phyloP scores from a whole-genome alignment of 2,329 filamentous ascomycete species.

The Paracamarosporium sp. region DNA sequence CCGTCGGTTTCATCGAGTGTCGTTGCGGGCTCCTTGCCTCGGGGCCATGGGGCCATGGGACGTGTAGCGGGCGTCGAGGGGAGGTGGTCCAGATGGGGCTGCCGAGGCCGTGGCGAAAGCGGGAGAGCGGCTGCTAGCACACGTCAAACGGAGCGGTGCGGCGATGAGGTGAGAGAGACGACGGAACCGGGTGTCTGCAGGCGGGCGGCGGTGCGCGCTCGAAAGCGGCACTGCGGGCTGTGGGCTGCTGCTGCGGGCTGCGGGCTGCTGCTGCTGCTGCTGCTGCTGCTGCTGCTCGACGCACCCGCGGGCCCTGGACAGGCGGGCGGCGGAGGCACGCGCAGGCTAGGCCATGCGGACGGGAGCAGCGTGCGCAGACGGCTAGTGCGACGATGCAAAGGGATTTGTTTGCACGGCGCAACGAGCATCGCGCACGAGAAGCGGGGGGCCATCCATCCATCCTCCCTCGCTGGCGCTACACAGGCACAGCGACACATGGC shows the following conservation, averaged over 20 bases:
- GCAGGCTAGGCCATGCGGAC: constrained; percentile 8
- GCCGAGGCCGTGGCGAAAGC: constrained; percentile 5
- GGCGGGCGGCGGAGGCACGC: not conserved
- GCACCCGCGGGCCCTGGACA: not conserved
- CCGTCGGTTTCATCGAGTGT: not conserved
- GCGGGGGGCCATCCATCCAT: not conserved
- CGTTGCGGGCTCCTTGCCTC: constrained; percentile 1
- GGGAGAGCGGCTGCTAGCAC: constrained; percentile 4
- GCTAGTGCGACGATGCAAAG: not conserved
- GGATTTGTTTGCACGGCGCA: not conserved
- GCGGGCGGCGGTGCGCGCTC: not conserved
- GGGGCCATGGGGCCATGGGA: not conserved
- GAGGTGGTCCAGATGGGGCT: not conserved
- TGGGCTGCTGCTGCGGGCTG: too few relatives aligned
- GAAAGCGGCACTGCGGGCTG: too few relatives aligned
- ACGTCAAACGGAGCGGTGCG: not conserved
- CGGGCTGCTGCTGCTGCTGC: too few relatives aligned
- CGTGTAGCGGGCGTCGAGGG: not conserved
- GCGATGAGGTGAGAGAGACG: not conserved
- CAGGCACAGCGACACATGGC: constrained; percentile 10
- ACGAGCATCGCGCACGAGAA: constrained; percentile 4
- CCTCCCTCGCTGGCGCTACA: constrained; percentile 8
- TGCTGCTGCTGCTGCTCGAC: too few relatives aligned
- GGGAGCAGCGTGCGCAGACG: constrained; percentile 6
- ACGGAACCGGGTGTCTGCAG: not conserved